Conservation (phyloP, 352 stramenopile species). For the Phytopythium montanum region DNA sequence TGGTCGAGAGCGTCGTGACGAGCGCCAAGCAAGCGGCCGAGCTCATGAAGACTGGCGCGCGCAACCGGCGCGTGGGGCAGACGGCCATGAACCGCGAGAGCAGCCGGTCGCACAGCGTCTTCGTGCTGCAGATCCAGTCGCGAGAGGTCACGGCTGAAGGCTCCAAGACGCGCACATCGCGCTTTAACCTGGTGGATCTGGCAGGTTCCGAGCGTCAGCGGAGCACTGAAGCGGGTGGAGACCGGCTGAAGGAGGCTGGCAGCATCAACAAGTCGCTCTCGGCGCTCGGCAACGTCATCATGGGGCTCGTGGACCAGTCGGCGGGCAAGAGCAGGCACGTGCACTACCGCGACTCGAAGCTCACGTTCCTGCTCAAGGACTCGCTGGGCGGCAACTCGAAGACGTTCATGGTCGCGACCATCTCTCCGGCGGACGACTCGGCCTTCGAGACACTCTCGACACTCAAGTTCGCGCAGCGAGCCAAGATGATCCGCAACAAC, state of each 20-base stretch:
- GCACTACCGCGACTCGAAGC: conserved; percentile 83
- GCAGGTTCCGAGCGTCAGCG: conserved; percentile 96
- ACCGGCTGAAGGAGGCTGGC: conserved; percentile 94
- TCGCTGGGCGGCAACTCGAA: conserved; percentile 84
- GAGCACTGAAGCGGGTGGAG: conserved; percentile 93
- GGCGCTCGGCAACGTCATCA: conserved; percentile 95
- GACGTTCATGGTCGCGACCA: conserved; percentile 84
- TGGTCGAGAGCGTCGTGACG: conserved; percentile 71
- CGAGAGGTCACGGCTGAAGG: conserved; percentile 53
- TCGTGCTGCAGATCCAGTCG: conserved; percentile 76
- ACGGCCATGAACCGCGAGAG: conserved; percentile 87
- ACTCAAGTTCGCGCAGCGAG: conserved; percentile 81
- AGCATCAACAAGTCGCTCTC: conserved; percentile 97
- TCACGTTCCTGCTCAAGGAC: conserved; percentile 84
- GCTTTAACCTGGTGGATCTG: conserved; percentile 98
- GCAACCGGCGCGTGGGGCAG: conserved; percentile 75
- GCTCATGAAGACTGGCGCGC: conserved; percentile 69
- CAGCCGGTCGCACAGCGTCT: conserved; percentile 82
- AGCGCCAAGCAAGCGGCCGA: conserved; percentile 62
- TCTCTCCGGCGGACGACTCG: conserved; percentile 83
- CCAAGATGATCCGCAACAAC: conserved; percentile 86
- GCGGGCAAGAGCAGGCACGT: conserved; percentile 79
- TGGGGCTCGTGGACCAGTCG: conserved; percentile 79
- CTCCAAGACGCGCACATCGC: conserved; percentile 77
- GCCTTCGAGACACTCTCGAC: conserved; percentile 82